Evolutionary conservation across 768 basidiomycete species (phyloP).

Genomic region (Lactifluus pinguis): DNA sequence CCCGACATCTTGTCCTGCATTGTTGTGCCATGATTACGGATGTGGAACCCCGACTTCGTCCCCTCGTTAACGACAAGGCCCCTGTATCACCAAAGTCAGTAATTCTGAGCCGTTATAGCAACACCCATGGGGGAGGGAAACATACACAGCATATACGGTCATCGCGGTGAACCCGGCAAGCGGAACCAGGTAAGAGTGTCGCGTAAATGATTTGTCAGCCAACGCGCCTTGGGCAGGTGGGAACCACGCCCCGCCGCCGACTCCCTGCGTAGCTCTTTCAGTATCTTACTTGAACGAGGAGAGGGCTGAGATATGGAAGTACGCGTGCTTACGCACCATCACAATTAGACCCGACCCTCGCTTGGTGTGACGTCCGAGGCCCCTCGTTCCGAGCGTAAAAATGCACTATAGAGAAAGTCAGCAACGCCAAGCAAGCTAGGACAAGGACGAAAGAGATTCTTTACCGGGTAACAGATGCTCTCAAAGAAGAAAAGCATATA

Average conservation of each 20-base stretch:
- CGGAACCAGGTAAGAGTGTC: conserved; percentile 52
- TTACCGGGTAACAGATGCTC: conserved; percentile 60
- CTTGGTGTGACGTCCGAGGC: conserved; percentile 52
- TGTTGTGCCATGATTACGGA: conserved; percentile 41
- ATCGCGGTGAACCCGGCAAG: conserved; percentile 50
- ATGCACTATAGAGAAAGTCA: conserved; percentile 33
- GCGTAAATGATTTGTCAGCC: conserved; percentile 40
- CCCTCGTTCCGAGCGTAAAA: conserved; percentile 58
- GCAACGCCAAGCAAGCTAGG: not conserved
- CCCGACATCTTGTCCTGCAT: conserved; percentile 19
- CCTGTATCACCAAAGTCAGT: conserved; percentile 24
- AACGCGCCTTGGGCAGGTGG: conserved; percentile 51
- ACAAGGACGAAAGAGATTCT: conserved; percentile 14
- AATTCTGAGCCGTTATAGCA: not conserved
- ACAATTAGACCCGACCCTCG: conserved; percentile 55
- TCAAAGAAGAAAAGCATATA: conserved; percentile 68
- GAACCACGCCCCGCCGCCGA: conserved; percentile 63
- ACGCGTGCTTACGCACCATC: conserved; percentile 32
- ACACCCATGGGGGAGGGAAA: not conserved
- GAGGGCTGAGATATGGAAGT: not conserved
- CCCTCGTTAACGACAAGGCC: conserved; percentile 47
- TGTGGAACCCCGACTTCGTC: conserved; percentile 38
- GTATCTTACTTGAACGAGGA: not conserved
- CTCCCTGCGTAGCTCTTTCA: conserved; percentile 30
- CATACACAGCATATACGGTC: conserved; percentile 49